phyloP scores from a whole-genome alignment of 805 yeast species.

The Candida vartiovaarae region DNA sequence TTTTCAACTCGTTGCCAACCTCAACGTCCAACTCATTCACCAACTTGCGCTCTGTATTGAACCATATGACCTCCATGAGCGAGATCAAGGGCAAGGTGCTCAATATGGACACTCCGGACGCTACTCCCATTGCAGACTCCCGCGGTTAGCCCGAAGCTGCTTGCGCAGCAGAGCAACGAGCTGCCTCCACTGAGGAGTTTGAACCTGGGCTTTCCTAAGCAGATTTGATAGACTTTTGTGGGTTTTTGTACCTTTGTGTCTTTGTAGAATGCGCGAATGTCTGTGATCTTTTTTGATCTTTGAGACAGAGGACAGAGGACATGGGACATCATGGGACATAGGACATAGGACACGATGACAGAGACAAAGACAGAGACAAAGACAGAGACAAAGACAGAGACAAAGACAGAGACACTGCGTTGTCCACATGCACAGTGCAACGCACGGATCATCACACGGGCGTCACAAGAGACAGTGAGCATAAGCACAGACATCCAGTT shows the following conservation, averaged over 20 bases:
- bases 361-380: no score
- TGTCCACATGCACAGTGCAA: conserved; percentile 22
- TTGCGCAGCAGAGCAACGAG: conserved; percentile 10
- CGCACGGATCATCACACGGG: conserved; percentile 19
- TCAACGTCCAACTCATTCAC: conserved; percentile 19
- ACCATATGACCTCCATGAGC: conserved; percentile 1
- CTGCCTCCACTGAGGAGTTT: conserved; percentile 24
- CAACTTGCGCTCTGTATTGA: conserved; percentile 19
- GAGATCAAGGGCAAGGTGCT: no score
- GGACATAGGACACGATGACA: no score
- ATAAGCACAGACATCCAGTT: conserved; percentile 5
- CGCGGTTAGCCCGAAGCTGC: conserved; percentile 20
- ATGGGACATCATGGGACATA: no score
- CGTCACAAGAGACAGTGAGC: not conserved
- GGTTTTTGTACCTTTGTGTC: no score
- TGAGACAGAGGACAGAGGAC: no score
- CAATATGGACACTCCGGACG: conserved; percentile 16
- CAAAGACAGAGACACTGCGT: conserved; percentile 2
- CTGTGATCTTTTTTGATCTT: no score
- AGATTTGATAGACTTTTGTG: not conserved
- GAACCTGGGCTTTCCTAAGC: conserved; percentile 15
- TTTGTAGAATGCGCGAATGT: no score
- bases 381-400: no score
- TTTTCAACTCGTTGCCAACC: conserved; percentile 6
- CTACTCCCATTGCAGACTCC: conserved; percentile 1